These are phyloP conservation scores for Fusarium marasasianum DNA, from an alignment of 2,329 filamentous ascomycete genomes.

Conservation along the genomic window DNA sequence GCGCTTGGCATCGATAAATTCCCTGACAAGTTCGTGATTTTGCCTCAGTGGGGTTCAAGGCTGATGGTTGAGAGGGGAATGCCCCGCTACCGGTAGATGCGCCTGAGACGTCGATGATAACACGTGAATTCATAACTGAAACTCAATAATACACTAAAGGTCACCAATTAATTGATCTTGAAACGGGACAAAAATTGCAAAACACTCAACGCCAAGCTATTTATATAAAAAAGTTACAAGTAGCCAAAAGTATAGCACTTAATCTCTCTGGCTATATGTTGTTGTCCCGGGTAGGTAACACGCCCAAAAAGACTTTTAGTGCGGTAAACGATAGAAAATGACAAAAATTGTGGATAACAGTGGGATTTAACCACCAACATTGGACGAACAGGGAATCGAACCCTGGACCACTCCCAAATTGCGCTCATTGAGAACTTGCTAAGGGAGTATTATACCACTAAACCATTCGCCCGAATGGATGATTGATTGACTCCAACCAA, in stretches of 20 bases:
- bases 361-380: slow-evolving; percentile 13
- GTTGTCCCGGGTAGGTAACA: neutral
- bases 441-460: slow-evolving; percentile 39
- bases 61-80: neutral
- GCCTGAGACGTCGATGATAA: rapidly evolving
- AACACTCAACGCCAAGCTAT: rapidly evolving
- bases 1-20: neutral
- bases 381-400: slow-evolving; percentile 38
- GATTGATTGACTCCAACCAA: rapidly evolving
- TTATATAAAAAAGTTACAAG: neutral
- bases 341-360: slow-evolving; percentile 27
- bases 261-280: rapidly evolving
- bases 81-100: neutral
- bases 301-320: neutral
- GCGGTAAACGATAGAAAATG: too few relatives aligned
- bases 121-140: rapidly evolving
- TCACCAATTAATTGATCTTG: neutral
- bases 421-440: slow-evolving; percentile 2
- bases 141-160: neutral
- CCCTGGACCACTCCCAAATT: slow-evolving; percentile 33
- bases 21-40: slow-evolving; percentile 1
- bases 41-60: neutral
- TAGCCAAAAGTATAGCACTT: rapidly evolving
- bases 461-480: slow-evolving; percentile 33
- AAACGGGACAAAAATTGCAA: rapidly evolving